Conservation (phyloP, 371 early-diverging fungal species). For the Sporodiniella umbellata region DNA sequence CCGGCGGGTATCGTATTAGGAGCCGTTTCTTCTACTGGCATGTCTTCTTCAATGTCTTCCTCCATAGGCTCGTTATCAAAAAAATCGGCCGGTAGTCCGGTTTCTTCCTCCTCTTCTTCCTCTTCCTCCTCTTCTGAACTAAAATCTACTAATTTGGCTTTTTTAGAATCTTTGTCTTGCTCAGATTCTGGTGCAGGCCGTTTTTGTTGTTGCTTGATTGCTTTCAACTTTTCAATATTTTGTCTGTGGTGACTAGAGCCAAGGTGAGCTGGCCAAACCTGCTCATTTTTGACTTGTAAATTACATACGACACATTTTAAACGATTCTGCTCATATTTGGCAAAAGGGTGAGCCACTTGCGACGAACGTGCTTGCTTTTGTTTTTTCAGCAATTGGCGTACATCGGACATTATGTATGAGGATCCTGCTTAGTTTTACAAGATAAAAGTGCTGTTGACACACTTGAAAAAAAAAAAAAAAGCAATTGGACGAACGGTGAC, state of each 20-base stretch:
- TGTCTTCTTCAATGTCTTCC: conserved; percentile 10
- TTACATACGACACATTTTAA: conserved; percentile 38
- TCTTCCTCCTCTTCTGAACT: conserved; percentile 19
- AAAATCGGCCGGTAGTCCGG: conserved; percentile 18
- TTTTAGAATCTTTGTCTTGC: conserved; percentile 9
- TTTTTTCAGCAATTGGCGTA: conserved; percentile 41
- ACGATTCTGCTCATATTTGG: conserved; percentile 41
- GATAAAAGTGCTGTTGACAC: too few species aligned
- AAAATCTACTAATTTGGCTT: conserved; percentile 17
- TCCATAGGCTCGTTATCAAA: conserved; percentile 17
- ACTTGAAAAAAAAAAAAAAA: too few species aligned
- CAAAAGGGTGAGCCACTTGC: conserved; percentile 40
- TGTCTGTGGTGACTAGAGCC: conserved; percentile 30
- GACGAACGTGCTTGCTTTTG: conserved; percentile 31
- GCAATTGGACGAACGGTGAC: too few species aligned
- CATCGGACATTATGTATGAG: conserved; percentile 16
- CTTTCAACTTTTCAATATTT: conserved; percentile 37
- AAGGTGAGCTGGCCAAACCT: conserved; percentile 44
- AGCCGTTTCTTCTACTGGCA: neutral
- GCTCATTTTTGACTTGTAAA: conserved; percentile 23
- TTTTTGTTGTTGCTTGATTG: conserved; percentile 26
- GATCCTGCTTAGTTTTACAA: neutral
- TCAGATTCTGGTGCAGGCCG: conserved; percentile 9
- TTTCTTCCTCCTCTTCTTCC: conserved; percentile 11
- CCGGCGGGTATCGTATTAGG: conserved; percentile 29